A percentile compares a stretch with the other conserved stretches of the same genome.
Evolutionary conservation across 2,329 filamentous ascomycete genomes (phyloP).

Genomic region (Pseudogymnoascus sp.): DNA sequence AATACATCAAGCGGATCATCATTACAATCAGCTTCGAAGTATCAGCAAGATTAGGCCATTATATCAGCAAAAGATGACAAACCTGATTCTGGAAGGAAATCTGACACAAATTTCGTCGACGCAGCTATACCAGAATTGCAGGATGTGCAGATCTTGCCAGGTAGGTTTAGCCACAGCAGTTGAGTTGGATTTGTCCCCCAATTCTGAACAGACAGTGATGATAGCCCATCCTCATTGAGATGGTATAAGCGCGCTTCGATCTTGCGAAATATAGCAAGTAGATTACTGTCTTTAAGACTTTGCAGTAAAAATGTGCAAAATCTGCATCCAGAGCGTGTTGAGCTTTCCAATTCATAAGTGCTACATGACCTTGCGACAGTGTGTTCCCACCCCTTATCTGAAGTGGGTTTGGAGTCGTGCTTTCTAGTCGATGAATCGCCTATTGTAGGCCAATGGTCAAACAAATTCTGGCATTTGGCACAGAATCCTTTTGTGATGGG

Average conservation of each 20-base stretch:
- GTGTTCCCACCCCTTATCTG: neutral
- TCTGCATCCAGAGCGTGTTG: constrained; percentile 12
- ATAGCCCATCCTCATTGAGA: constrained; percentile 1
- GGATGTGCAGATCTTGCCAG: constrained; percentile 10
- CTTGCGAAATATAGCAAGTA: constrained; percentile 13
- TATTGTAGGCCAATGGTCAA: neutral
- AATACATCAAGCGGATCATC: constrained; percentile 10
- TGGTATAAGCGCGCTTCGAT: constrained; percentile 12
- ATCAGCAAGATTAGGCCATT: constrained; percentile 7
- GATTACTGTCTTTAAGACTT: constrained; percentile 11
- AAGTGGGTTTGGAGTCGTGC: neutral
- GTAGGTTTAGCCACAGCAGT: constrained; percentile 13
- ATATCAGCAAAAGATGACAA: neutral
- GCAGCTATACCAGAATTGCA: neutral
- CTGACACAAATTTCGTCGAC: neutral
- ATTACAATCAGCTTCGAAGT: constrained; percentile 12
- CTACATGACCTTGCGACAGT: neutral
- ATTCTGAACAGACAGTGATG: neutral
- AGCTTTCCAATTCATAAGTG: constrained; percentile 14
- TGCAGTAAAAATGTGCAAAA: constrained; percentile 15
- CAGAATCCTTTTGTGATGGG: neutral
- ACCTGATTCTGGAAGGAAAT: constrained; percentile 13
- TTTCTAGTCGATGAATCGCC: neutral
- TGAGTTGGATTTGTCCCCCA: neutral
- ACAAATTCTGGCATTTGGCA: neutral